Base-by-base conservation (phyloP, 1,284 basidiomycete genomes). In the Boletellus deceptivus region DNA sequence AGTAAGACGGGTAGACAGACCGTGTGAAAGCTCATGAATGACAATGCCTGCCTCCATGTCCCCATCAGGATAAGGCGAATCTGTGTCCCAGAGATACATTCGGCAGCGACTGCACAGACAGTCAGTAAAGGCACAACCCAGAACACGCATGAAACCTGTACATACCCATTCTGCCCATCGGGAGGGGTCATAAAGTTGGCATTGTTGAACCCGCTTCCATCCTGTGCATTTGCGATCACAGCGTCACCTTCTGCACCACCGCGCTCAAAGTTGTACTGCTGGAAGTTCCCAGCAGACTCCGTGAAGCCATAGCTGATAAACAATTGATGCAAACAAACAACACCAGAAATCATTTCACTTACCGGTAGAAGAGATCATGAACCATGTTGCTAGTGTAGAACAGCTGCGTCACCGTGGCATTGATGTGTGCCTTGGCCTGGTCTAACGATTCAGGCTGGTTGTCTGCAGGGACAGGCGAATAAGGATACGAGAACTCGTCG, bases 41-140 rank as follows among this genome's bases (percentile, higher is more conserved):
- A 95, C 91, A 55, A 95, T 95, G 47, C 92, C 93, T 42, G 91
- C 91, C 70, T 98, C 96, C 49, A 98, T 78, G 63, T 97, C 94
- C 40, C 96, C 95, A 63, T 98, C 95, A 24, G 94, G 79, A 76
- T 89, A 96, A 1, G 95, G 94, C 20, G 82, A 76, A 9, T 84
- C 87, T 1, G 90, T 92, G 72, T 91, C 89, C 95, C 95, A 98
- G 41, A 94, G 75, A 75, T 96, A 98, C 96, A 98, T 98, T 59
- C 95, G 82, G 89, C 95, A 94, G 53, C 91, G 85, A 9, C 91
- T 91, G 61, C 87, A 84, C 4, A 76, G 49, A 72, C 65, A 13
- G 18, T 55, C 17, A 63, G 31, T n/a, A 0, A 45, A 7, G 18
- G 2, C 0, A 4, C 6, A 1, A 18, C 22, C 16, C 0, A 24